Conservation (phyloP, 2,329 filamentous ascomycete genomes). For the Colletotrichum salicis region DNA sequence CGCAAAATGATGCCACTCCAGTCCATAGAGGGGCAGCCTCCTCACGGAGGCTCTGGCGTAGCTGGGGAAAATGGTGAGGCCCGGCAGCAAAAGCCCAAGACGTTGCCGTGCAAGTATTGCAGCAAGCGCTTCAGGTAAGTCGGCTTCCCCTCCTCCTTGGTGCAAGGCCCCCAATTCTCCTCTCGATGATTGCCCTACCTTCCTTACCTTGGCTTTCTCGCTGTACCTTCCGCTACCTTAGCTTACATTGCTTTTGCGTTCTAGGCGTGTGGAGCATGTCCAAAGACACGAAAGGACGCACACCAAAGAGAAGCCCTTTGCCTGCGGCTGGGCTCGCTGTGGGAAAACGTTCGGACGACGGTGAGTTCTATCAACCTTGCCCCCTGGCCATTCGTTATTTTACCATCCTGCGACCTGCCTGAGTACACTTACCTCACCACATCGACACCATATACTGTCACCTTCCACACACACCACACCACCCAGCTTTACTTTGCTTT, state of each 20-base stretch:
- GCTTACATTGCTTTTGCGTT: constrained; percentile 53
- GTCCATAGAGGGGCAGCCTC: constrained; percentile 60
- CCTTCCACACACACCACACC: constrained; percentile 31
- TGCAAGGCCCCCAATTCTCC: constrained; percentile 27
- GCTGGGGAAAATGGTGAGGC: constrained; percentile 61
- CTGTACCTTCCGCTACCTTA: constrained; percentile 49
- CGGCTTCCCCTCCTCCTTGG: constrained; percentile 24
- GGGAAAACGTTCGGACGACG: constrained; percentile 72
- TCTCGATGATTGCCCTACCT: constrained; percentile 25
- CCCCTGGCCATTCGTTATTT: constrained; percentile 29
- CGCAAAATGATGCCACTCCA: constrained; percentile 63
- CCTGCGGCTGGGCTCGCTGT: constrained; percentile 68
- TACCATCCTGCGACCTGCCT: constrained; percentile 7
- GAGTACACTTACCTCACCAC: constrained; percentile 26
- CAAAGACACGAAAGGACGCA: constrained; percentile 72
- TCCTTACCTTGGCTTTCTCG: constrained; percentile 14
- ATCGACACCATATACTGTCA: constrained; percentile 26
- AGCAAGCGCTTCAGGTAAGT: constrained; percentile 71
- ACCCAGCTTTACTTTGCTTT: constrained; percentile 12
- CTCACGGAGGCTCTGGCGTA: constrained; percentile 41
- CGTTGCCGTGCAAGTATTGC: constrained; percentile 71
- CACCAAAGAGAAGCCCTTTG: constrained; percentile 73
- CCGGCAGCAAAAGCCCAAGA: constrained; percentile 70
- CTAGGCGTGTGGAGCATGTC: constrained; percentile 72
- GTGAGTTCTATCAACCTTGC: constrained; percentile 56